phyloP scores from a whole-genome alignment of 1,284 basidiomycete genomes.

The Ganoderma multipileum region DNA sequence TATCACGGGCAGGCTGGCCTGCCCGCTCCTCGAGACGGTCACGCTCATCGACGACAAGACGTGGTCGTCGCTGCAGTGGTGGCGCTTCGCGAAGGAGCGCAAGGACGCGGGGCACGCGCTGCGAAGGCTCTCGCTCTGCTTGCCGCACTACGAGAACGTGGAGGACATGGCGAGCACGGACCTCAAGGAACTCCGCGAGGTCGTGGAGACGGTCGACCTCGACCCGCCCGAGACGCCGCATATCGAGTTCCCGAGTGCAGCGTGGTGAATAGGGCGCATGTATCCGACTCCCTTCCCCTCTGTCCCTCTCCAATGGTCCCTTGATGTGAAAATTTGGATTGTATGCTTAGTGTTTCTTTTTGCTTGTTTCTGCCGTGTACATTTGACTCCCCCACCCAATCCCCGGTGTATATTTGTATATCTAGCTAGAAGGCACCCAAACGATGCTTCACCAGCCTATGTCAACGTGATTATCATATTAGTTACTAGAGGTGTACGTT shows the following conservation, averaged over 20 bases:
- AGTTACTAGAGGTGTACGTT: slow-evolving; percentile 23
- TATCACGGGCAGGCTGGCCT: slow-evolving; percentile 33
- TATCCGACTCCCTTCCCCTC: background rate
- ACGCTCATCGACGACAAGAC: slow-evolving; percentile 39
- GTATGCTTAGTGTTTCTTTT: slow-evolving; percentile 9
- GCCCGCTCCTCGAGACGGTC: slow-evolving; percentile 37
- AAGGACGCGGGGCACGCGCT: slow-evolving; percentile 33
- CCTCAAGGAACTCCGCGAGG: slow-evolving; percentile 34
- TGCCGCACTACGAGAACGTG: slow-evolving; percentile 41
- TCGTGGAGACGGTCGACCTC: slow-evolving; percentile 39
- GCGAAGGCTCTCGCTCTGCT: slow-evolving; percentile 37
- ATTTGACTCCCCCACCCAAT: background rate
- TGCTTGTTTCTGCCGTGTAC: slow-evolving; percentile 12
- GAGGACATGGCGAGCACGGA: slow-evolving; percentile 41
- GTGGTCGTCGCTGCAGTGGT: slow-evolving; percentile 42
- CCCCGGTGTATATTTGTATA: slow-evolving; percentile 16
- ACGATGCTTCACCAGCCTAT: slow-evolving; percentile 9
- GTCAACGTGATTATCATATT: slow-evolving; percentile 20
- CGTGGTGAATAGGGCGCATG: slow-evolving; percentile 20
- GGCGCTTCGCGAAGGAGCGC: slow-evolving; percentile 36
- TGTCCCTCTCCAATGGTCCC: background rate
- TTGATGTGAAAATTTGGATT: background rate
- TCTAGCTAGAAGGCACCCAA: slow-evolving; percentile 8
- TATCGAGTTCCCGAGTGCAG: slow-evolving; percentile 30
- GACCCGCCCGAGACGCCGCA: slow-evolving; percentile 34